phyloP scores from a whole-genome alignment of 306 rosid species.

The Cucumis sativus region Cucumber_9930_V3 NC_026659.2:7203001-7203500 shows the following conservation, averaged over 20 bases:
- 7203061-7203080: background rate
- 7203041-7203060: background rate
- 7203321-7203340: background rate
- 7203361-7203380: background rate
- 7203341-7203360: background rate
- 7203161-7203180: background rate
- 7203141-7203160: background rate
- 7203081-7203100: background rate
- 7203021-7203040: background rate
- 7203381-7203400: background rate
- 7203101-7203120: background rate
- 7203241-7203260: constrained; percentile 29
- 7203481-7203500: background rate
- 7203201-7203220: constrained; percentile 17
- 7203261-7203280: constrained; percentile 58
- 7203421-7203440: background rate
- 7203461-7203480: background rate
- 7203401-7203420: background rate
- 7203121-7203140: background rate
- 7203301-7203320: constrained; percentile 14
- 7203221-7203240: constrained; percentile 46
- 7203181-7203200: constrained; percentile 4
- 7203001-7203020: background rate
- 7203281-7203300: constrained; percentile 64
- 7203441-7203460: too few species aligned